Conservation (phyloP, 495 filamentous ascomycete species). For the Chaetomium tenue region DNA sequence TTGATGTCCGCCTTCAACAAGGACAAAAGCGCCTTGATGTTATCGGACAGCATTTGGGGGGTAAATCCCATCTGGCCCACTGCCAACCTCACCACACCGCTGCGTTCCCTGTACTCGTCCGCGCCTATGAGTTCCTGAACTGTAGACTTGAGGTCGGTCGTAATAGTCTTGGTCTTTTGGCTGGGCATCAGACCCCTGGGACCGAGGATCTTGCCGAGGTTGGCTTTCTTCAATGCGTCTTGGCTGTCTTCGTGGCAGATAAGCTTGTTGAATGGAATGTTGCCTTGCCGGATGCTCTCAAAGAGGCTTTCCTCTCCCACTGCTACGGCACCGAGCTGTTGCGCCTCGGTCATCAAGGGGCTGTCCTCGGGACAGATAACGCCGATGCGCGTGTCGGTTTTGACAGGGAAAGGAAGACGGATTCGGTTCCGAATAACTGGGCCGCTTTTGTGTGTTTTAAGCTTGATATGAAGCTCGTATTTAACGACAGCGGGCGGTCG, state of each 20-base stretch:
- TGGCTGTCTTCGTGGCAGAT: slow-evolving; percentile 81
- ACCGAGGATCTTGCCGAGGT: slow-evolving; percentile 76
- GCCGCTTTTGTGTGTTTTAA: slow-evolving; percentile 77
- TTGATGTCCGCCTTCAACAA: slow-evolving; percentile 75
- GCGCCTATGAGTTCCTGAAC: slow-evolving; percentile 79
- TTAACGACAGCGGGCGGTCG: slow-evolving; percentile 66
- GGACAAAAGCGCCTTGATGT: slow-evolving; percentile 75
- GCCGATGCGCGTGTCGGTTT: slow-evolving; percentile 78
- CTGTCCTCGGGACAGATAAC: slow-evolving; percentile 83
- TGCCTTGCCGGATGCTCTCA: slow-evolving; percentile 67
- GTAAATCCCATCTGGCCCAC: slow-evolving; percentile 89
- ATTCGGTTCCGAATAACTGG: slow-evolving; percentile 82
- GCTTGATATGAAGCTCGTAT: slow-evolving; percentile 83
- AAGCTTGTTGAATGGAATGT: slow-evolving; percentile 82
- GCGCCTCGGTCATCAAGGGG: slow-evolving; percentile 64
- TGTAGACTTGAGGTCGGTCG: slow-evolving; percentile 65
- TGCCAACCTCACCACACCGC: slow-evolving; percentile 81
- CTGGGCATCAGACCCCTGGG: slow-evolving; percentile 91
- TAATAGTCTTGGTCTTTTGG: slow-evolving; percentile 80
- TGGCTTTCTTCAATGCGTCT: slow-evolving; percentile 68
- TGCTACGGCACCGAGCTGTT: slow-evolving; percentile 69
- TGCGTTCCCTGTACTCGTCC: slow-evolving; percentile 79
- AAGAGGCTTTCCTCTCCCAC: slow-evolving; percentile 87
- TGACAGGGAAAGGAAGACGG: slow-evolving; percentile 82
- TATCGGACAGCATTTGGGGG: slow-evolving; percentile 78